Conservation (phyloP, 306 rosid genomes). For the Pyrus bretschneideri region DNA sequence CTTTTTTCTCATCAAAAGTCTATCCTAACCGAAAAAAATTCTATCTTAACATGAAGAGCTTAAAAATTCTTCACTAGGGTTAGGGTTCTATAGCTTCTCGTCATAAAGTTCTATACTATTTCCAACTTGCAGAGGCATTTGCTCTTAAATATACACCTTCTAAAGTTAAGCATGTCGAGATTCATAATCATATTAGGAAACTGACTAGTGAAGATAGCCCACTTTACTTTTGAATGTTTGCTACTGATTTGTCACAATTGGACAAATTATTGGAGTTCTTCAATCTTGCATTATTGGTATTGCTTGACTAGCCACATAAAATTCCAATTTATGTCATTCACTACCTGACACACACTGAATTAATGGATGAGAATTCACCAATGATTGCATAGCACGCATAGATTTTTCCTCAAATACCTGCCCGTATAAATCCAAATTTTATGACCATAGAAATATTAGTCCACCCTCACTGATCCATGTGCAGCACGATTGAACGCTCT, state of each 20-base stretch:
- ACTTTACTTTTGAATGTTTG: neutral
- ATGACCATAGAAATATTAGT: neutral
- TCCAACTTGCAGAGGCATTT: neutral
- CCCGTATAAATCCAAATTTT: neutral
- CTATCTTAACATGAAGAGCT: too few relatives aligned
- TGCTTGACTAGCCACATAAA: neutral
- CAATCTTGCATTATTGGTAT: slow-evolving; percentile 8
- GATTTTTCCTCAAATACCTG: neutral
- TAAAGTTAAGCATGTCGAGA: neutral
- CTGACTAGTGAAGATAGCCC: neutral
- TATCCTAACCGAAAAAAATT: too few relatives aligned
- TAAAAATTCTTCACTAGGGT: too few relatives aligned
- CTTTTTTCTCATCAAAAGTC: neutral
- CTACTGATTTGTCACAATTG: neutral
- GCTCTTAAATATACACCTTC: neutral
- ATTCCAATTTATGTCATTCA: neutral
- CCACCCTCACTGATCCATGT: neutral
- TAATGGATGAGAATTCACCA: neutral
- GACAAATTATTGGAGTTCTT: neutral
- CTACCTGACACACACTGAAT: neutral
- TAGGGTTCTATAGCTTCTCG: too few relatives aligned
- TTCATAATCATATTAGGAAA: neutral
- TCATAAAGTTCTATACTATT: neutral
- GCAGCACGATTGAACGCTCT: neutral
- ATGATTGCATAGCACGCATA: neutral